Percentiles rank a stretch among this genome's conserved stretches.
These are phyloP conservation scores for Aureobasidium mangrovei DNA, from an alignment of 2,329 filamentous ascomycete genomes.

Conservation along the genomic window DNA sequence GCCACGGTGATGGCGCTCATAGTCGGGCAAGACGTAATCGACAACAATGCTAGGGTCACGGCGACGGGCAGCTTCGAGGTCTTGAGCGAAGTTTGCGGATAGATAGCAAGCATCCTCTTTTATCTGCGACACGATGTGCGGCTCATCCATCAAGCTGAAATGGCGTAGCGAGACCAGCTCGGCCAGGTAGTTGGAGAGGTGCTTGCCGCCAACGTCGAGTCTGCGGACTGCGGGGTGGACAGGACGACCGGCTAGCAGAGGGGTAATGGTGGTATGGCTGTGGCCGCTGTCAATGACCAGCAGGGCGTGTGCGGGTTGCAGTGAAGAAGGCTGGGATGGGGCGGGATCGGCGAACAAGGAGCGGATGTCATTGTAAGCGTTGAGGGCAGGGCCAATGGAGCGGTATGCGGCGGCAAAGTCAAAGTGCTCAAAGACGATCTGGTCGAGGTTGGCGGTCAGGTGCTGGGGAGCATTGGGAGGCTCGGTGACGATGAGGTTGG, in stretches of 20 bases:
- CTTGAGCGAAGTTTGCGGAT: constrained; percentile 61
- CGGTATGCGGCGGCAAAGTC: constrained; percentile 82
- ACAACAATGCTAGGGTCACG: constrained; percentile 55
- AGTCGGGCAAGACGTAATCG: constrained; percentile 88
- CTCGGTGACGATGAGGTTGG: constrained; percentile 77
- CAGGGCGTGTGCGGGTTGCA: constrained; percentile 52
- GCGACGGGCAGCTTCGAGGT: constrained; percentile 71
- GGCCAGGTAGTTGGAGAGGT: constrained; percentile 86
- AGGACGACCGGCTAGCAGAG: constrained; percentile 70
- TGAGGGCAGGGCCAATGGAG: constrained; percentile 62
- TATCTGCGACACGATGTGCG: constrained; percentile 88
- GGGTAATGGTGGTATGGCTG: constrained; percentile 85
- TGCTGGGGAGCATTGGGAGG: constrained; percentile 73
- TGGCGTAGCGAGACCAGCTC: constrained; percentile 82
- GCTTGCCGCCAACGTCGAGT: constrained; percentile 84
- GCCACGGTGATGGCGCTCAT: constrained; percentile 54
- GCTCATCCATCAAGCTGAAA: constrained; percentile 92
- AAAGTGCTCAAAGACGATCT: constrained; percentile 96
- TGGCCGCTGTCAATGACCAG: constrained; percentile 87
- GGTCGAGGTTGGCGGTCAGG: constrained; percentile 83
- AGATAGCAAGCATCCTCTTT: constrained; percentile 87
- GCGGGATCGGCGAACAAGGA: constrained; percentile 51
- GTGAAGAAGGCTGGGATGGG: constrained; percentile 16
- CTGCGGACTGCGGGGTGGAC: constrained; percentile 74
- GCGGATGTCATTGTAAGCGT: constrained; percentile 73